phyloP scores from a whole-genome alignment of 495 filamentous ascomycete genomes.

The Neurospora sp. region DNA sequence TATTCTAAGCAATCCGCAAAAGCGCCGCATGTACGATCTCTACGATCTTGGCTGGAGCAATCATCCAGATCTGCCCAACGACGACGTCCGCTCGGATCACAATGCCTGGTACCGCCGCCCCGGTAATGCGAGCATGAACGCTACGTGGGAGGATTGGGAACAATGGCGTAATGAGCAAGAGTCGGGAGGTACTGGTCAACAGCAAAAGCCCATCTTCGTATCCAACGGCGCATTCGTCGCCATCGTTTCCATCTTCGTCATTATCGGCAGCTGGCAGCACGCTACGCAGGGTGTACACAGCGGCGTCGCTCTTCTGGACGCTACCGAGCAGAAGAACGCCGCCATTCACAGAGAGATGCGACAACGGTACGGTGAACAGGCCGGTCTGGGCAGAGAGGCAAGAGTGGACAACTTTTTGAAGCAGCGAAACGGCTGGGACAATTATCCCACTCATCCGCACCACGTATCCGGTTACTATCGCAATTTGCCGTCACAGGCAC shows the following conservation, averaged over 20 bases:
- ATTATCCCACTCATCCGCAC: conserved; percentile 6
- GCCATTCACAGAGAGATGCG: conserved; percentile 52
- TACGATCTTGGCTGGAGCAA: conserved; percentile 72
- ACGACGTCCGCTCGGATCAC: conserved; percentile 28
- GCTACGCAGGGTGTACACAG: conserved; percentile 53
- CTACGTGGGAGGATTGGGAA: conserved; percentile 99
- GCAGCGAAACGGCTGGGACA: conserved; percentile 44
- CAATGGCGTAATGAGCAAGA: conserved; percentile 56
- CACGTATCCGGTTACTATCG: not conserved
- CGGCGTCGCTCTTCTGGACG: conserved; percentile 47
- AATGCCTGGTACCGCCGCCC: conserved; percentile 39
- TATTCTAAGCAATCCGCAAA: conserved; percentile 75
- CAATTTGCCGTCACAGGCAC: not conserved
- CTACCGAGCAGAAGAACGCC: conserved; percentile 50
- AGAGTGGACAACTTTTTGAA: conserved; percentile 65
- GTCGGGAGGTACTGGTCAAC: conserved; percentile 18
- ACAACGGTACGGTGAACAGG: conserved; percentile 42
- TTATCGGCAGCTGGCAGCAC: conserved; percentile 57
- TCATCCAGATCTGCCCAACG: conserved; percentile 25
- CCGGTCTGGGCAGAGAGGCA: conserved; percentile 44
- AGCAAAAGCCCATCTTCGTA: conserved; percentile 53
- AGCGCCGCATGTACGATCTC: conserved; percentile 70
- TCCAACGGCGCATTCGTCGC: conserved; percentile 67
- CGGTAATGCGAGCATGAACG: conserved; percentile 62
- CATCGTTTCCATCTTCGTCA: conserved; percentile 54